Conservation (phyloP, 2,329 filamentous ascomycete species). For the Aspergillus novofumigatus region DNA sequence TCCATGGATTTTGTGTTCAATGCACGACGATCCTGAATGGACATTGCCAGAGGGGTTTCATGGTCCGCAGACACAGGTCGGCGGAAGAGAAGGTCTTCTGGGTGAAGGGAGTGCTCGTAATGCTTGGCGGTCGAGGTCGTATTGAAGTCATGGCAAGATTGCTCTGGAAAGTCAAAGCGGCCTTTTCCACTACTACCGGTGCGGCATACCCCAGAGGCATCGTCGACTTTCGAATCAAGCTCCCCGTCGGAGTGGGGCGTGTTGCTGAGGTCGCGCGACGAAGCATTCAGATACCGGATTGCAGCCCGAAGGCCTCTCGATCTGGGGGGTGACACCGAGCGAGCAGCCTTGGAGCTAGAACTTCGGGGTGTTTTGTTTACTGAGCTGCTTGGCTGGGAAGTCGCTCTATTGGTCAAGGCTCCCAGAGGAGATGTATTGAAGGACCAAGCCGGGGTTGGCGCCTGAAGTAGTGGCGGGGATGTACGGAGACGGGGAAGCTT, state of each 20-base stretch:
- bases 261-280: constrained; percentile 16
- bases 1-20: constrained; percentile 27
- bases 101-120: background rate
- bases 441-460: constrained; percentile 20
- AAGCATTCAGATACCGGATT: constrained; percentile 32
- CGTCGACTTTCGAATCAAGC: background rate
- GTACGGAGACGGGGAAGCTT: constrained; percentile 44
- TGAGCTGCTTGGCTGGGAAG: constrained; percentile 34
- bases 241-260: constrained; percentile 4
- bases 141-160: background rate
- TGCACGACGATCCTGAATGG: constrained; percentile 37
- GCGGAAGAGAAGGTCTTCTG: constrained; percentile 14
- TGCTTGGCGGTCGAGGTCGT: background rate
- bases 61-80: constrained; percentile 11
- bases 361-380: constrained; percentile 15
- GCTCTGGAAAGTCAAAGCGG: background rate
- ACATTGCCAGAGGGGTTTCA: constrained; percentile 14
- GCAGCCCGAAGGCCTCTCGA: constrained; percentile 35
- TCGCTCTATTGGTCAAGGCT: constrained; percentile 23
- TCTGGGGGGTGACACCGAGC: constrained; percentile 36
- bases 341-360: constrained; percentile 25
- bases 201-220: background rate
- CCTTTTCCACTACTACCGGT: background rate
- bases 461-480: constrained; percentile 33
- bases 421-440: constrained; percentile 26